Evolutionary conservation across 345 rosid genomes (phyloP).

Genomic region (Turnera subulata): DNA sequence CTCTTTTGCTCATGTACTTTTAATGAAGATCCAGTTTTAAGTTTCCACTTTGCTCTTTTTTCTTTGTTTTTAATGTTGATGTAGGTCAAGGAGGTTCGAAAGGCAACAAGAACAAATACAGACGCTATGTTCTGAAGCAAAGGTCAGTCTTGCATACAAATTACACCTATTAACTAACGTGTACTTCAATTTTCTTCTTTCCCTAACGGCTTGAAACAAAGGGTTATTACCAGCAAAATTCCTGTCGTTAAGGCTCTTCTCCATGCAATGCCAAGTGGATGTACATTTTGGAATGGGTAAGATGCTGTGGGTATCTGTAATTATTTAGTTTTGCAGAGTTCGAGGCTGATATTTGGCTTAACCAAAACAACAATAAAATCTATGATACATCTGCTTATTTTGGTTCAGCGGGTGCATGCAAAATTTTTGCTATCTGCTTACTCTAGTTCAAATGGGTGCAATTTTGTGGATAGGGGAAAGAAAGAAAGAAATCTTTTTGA

Average conservation of each 20-base stretch:
- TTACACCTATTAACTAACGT: slow-evolving; percentile 1
- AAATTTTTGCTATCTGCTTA: too few relatives aligned
- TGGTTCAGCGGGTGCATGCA: too few relatives aligned
- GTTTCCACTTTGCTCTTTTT: slow-evolving; percentile 1
- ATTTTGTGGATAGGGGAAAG: too few relatives aligned
- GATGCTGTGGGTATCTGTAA: not conserved
- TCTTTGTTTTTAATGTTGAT: slow-evolving; percentile 7
- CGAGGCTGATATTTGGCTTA: not conserved
- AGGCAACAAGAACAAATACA: slow-evolving; percentile 86
- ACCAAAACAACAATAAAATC: too few relatives aligned
- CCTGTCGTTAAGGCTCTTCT: slow-evolving; percentile 86
- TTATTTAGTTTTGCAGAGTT: not conserved
- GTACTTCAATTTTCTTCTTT: slow-evolving; percentile 13
- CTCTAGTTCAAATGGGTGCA: too few relatives aligned
- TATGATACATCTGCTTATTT: too few relatives aligned
- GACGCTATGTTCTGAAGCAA: slow-evolving; percentile 86
- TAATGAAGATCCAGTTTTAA: not conserved
- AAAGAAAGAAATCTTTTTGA: too few relatives aligned
- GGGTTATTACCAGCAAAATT: slow-evolving; percentile 64
- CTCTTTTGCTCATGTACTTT: not conserved
- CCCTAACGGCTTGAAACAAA: slow-evolving; percentile 68
- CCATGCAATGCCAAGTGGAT: slow-evolving; percentile 55
- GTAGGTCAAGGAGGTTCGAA: slow-evolving; percentile 80
- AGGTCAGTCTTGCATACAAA: too few relatives aligned
- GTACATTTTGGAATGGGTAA: slow-evolving; percentile 92